Evolutionary conservation across 306 rosid species (phyloP).

Genomic region (Malus domestica): DNA sequence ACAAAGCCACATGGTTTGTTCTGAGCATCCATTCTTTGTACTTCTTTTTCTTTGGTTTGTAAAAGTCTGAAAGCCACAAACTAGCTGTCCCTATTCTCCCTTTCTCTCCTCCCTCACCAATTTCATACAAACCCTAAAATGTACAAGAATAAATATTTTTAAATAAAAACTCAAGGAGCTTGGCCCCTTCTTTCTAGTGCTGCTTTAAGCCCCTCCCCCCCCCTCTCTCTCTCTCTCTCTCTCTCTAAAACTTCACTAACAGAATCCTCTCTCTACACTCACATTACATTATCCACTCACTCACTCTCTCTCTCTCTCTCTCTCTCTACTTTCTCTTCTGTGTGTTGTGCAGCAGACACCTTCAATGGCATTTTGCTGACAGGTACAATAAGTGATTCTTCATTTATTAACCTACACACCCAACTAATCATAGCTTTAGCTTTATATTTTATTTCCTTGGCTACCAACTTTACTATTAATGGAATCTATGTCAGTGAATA

Average conservation of each 20-base stretch:
- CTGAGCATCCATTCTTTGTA: slow-evolving; percentile 61
- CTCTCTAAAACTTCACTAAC: background rate
- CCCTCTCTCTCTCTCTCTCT: background rate
- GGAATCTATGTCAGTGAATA: slow-evolving; percentile 67
- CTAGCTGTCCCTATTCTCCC: slow-evolving; percentile 60
- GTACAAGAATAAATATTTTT: slow-evolving; percentile 5
- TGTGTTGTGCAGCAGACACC: slow-evolving; percentile 15
- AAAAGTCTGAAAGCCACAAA: slow-evolving; percentile 76
- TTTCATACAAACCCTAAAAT: slow-evolving; percentile 32
- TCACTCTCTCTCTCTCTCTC: slow-evolving; percentile 12
- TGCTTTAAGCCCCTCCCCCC: background rate
- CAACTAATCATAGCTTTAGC: background rate
- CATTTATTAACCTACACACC: slow-evolving; percentile 25
- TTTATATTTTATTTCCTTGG: background rate
- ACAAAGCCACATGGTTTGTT: slow-evolving; percentile 81
- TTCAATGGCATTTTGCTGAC: slow-evolving; percentile 35
- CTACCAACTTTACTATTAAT: slow-evolving; percentile 34
- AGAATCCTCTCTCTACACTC: background rate
- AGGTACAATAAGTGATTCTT: slow-evolving; percentile 41
- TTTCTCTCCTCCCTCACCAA: slow-evolving; percentile 11
- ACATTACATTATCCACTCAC: slow-evolving; percentile 23
- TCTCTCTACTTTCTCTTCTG: background rate
- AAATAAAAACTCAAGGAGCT: background rate
- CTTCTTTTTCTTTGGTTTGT: slow-evolving; percentile 40
- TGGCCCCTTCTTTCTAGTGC: slow-evolving; percentile 7